Evolutionary conservation across 169 alveolate genomes (phyloP).

Genomic region (Cryptosporidium bovis): DNA sequence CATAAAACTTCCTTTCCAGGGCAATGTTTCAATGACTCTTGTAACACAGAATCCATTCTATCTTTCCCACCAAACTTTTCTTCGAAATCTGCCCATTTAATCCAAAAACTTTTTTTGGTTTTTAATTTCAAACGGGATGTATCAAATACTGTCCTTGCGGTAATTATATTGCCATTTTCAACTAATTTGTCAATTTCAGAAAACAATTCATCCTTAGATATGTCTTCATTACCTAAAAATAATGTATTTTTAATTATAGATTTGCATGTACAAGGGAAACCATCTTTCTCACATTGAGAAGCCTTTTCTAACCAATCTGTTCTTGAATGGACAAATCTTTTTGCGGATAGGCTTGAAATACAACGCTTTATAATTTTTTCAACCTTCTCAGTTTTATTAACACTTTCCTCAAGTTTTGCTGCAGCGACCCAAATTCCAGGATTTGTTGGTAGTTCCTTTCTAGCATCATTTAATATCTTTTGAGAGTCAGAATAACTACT

Average conservation of each 20-base stretch:
- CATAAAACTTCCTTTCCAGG: conserved; percentile 92
- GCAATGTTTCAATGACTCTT: conserved; percentile 81
- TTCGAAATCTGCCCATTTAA: conserved; percentile 95
- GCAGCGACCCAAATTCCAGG: conserved; percentile 96
- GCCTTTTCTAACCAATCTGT: conserved; percentile 94
- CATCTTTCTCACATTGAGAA: conserved; percentile 88
- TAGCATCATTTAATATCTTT: conserved; percentile 95
- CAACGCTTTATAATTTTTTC: conserved; percentile 88
- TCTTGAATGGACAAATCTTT: conserved; percentile 86
- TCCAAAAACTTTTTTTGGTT: conserved; percentile 90
- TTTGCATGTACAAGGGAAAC: conserved; percentile 87
- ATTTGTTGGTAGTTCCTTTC: conserved; percentile 95
- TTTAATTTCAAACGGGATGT: conserved; percentile 87
- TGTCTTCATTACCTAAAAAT: conserved; percentile 80
- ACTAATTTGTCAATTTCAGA: conserved; percentile 88
- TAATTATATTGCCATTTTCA: conserved; percentile 82
- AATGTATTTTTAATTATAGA: conserved; percentile 88
- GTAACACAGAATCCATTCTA: conserved; percentile 85
- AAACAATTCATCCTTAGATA: conserved; percentile 79
- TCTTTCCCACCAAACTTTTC: conserved; percentile 90
- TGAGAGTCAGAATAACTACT: conserved; percentile 97
- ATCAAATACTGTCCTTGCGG: conserved; percentile 89
- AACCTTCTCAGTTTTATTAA: conserved; percentile 84
- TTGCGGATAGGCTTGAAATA: conserved; percentile 85
- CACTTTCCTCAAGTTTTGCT: conserved; percentile 96